A percentile compares a stretch with the other conserved stretches of the same genome.
These are phyloP conservation scores for Ogataea pignaliae DNA, from an alignment of 805 yeast genomes.

Conservation along the genomic window DNA sequence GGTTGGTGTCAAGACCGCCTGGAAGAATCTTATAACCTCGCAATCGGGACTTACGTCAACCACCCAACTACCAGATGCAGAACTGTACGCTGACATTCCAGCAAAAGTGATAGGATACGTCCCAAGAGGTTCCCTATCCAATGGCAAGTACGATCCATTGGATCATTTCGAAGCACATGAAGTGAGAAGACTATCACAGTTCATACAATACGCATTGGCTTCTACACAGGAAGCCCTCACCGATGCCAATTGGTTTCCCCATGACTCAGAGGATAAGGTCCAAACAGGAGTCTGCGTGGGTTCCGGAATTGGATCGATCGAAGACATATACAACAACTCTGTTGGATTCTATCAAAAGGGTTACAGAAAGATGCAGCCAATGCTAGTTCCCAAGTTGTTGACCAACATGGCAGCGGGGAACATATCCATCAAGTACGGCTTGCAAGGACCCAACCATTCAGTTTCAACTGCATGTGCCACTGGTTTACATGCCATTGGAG, in stretches of 20 bases:
- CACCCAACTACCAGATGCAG: slow-evolving; percentile 35
- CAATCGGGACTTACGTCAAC: slow-evolving; percentile 61
- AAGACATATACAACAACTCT: slow-evolving; percentile 63
- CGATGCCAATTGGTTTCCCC: slow-evolving; percentile 56
- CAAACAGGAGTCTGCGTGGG: slow-evolving; percentile 81
- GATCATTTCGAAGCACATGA: slow-evolving; percentile 48
- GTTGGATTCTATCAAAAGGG: slow-evolving; percentile 44
- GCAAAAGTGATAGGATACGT: slow-evolving; percentile 72
- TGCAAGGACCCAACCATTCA: slow-evolving; percentile 83
- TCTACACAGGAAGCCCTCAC: slow-evolving; percentile 74
- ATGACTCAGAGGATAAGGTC: slow-evolving; percentile 29
- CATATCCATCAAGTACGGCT: slow-evolving; percentile 70
- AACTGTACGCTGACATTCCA: slow-evolving; percentile 53
- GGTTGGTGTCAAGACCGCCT: slow-evolving; percentile 50
- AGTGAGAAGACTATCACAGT: slow-evolving; percentile 59
- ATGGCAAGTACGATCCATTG: slow-evolving; percentile 47
- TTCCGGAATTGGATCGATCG: slow-evolving; percentile 86
- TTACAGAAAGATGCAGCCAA: slow-evolving; percentile 73
- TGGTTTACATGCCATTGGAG: slow-evolving; percentile 91
- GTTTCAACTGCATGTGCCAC: slow-evolving; percentile 97
- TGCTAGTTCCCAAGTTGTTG: slow-evolving; percentile 78
- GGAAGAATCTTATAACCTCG: slow-evolving; percentile 49
- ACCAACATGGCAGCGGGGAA: slow-evolving; percentile 95
- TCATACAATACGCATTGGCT: slow-evolving; percentile 73
- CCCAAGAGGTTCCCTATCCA: slow-evolving; percentile 37